Evolutionary conservation across 192 early-diverging fungal genomes (phyloP).

Genomic region (Backusella tarrabulga): DNA sequence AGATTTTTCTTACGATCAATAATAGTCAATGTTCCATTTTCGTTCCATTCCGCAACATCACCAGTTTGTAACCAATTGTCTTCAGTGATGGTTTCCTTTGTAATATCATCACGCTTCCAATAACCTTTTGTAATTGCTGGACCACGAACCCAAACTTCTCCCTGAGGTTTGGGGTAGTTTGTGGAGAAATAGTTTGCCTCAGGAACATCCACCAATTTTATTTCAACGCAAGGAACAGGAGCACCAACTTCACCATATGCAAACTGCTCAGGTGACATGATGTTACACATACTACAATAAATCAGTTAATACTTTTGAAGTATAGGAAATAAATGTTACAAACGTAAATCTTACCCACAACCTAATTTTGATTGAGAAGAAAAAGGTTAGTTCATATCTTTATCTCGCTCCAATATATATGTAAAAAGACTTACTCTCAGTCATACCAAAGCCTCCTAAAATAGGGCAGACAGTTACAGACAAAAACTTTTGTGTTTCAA

Average conservation of each 20-base stretch:
- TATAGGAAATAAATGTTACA: background rate
- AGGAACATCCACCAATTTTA: conserved; percentile 74
- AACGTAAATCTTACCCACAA: background rate
- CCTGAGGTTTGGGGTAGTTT: conserved; percentile 59
- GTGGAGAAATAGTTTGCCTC: conserved; percentile 58
- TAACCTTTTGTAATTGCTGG: conserved; percentile 77
- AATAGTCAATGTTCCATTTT: conserved; percentile 74
- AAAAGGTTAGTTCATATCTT: background rate
- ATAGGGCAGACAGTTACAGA: conserved; percentile 75
- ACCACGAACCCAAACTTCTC: conserved; percentile 85
- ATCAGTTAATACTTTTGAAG: background rate
- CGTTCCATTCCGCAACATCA: conserved; percentile 83
- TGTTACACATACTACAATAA: conserved; percentile 53
- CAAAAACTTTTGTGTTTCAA: conserved; percentile 84
- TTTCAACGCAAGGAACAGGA: conserved; percentile 72
- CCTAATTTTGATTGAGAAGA: background rate
- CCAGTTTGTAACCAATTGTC: conserved; percentile 90
- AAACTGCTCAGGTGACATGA: conserved; percentile 63
- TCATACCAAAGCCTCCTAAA: conserved; percentile 85
- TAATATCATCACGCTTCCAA: conserved; percentile 67
- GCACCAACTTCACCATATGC: conserved; percentile 69
- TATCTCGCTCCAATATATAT: no score
- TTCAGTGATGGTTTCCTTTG: conserved; percentile 59
- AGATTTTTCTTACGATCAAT: conserved; percentile 95
- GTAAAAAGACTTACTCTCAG: conserved; percentile 8